Evolutionary conservation across 257 asterid genomes (phyloP), one percentile per base, ranked within the genome.

Genomic region (Salvia rosmarinus): DNA sequence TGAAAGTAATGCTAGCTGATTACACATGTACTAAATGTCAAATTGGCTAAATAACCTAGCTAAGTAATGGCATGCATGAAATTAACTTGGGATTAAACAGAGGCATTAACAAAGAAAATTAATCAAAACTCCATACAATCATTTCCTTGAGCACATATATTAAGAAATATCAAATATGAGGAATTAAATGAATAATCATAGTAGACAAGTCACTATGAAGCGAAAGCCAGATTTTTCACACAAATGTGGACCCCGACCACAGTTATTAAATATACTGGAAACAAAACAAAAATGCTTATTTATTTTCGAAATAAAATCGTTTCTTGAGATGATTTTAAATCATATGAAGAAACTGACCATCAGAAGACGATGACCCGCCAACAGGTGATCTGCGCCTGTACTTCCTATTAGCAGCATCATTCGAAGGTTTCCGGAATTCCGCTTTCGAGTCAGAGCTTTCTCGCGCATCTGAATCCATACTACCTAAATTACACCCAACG

Each of bases 321-420:
- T 60, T 20, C 11, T 1, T 23, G 12, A n/a, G 17, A 51, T 1
- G 30, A 71, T 44, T 57, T 21, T 4, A 74, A 62, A 64, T 10
- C 44, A 32, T 42, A 23, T 25, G 20, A 35, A 28, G 71, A 43
- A 25, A 84, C 88, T 74, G 59, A 92, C 97, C 98, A 43, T 83
- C 95, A 11, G 90, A 75, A 60, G 85, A 82, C 2, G 97, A 78
- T 44, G 96, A 90, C 59, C 87, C 88, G 21, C 77, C 85, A 6
- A 58, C 65, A 14, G 97, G 92, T 80, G 97, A 89, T 49, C 96
- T 87, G 56, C 95, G 97, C 82, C 98, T 78, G 82, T 94, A 94
- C 81, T 86, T 89, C 84, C 98, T 77, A 69, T 73, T 79, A 73
- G 79, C 85, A 3, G 95, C 86, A 73, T 90, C 98, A 71, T 70